These are phyloP conservation scores for Hypsizygus ulmarius DNA, from an alignment of 1,284 basidiomycete genomes.

Conservation along the genomic window DNA sequence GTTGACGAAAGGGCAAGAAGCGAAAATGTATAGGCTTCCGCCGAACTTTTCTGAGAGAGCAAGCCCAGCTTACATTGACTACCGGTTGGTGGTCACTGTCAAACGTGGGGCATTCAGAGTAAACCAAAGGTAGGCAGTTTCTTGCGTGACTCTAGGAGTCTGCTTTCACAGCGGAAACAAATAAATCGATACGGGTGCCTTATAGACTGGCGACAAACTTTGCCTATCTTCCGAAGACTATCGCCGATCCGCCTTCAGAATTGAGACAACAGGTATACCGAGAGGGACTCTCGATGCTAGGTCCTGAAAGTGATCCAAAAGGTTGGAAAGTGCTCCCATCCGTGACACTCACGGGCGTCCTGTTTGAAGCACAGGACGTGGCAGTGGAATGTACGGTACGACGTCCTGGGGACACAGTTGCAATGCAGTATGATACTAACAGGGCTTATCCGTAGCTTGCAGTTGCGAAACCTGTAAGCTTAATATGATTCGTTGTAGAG, in stretches of 20 bases:
- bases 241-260: slow-evolving; percentile 44
- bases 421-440: background rate
- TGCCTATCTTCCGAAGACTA: slow-evolving; percentile 38
- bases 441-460: slow-evolving; percentile 39
- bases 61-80: slow-evolving; percentile 47
- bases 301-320: slow-evolving; percentile 46
- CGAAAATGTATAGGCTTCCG: slow-evolving; percentile 36
- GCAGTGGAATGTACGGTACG: slow-evolving; percentile 41
- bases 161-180: background rate
- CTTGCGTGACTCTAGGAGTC: background rate
- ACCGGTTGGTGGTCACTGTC: slow-evolving; percentile 45
- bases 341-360: slow-evolving; percentile 37
- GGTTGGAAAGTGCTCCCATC: slow-evolving; percentile 46
- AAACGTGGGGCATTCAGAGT: slow-evolving; percentile 43
- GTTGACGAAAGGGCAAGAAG: slow-evolving; percentile 26
- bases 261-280: slow-evolving; percentile 46
- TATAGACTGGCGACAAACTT: slow-evolving; percentile 35
- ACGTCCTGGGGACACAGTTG: slow-evolving; percentile 6
- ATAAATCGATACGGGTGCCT: background rate
- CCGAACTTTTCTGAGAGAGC: slow-evolving; percentile 48
- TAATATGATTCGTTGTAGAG: too few relatives aligned
- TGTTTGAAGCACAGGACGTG: slow-evolving; percentile 42
- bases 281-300: slow-evolving; percentile 37
- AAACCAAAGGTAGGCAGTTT: slow-evolving; percentile 36
- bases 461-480: slow-evolving; percentile 52